phyloP scores from a whole-genome alignment of 208 protist genomes.

The Zelonia costaricensis region DNA sequence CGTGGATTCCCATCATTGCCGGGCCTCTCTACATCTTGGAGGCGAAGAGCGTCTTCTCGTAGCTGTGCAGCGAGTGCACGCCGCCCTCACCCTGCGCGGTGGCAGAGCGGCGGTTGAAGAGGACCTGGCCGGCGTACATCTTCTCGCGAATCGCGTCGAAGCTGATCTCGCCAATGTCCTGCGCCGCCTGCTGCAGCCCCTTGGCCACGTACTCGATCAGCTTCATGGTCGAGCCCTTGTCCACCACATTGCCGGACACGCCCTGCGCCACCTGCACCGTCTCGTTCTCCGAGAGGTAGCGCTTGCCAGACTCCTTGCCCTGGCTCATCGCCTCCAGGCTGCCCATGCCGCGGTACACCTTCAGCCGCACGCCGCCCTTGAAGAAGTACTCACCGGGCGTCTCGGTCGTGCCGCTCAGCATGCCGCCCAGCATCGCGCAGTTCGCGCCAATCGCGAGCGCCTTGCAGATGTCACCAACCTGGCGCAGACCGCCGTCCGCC shows the following conservation, averaged over 20 bases:
- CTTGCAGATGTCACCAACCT: constrained; percentile 96
- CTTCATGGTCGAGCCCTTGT: constrained; percentile 89
- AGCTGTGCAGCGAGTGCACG: constrained; percentile 92
- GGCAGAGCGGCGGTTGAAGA: constrained; percentile 90
- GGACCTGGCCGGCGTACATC: constrained; percentile 91
- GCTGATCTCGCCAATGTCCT: constrained; percentile 92
- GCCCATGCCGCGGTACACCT: constrained; percentile 97
- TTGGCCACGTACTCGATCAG: constrained; percentile 91
- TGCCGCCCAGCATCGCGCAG: constrained; percentile 88
- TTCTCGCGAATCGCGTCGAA: constrained; percentile 80
- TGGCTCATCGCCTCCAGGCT: constrained; percentile 95
- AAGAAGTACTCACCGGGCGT: constrained; percentile 95
- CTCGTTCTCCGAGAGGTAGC: constrained; percentile 92
- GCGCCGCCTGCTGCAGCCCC: constrained; percentile 92
- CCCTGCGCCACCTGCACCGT: constrained; percentile 93
- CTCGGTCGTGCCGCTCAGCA: constrained; percentile 93
- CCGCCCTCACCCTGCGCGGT: constrained; percentile 93
- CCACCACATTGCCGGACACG: constrained; percentile 88
- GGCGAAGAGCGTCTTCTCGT: constrained; percentile 90
- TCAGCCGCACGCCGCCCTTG: constrained; percentile 90
- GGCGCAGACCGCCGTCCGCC: constrained; percentile 94
- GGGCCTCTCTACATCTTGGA: constrained; percentile 79
- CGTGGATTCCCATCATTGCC: background rate
- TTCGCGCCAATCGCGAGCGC: constrained; percentile 92
- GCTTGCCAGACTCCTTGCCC: constrained; percentile 86